Conservation (phyloP, 2,329 filamentous ascomycete genomes). For the Fusarium decemcellulare region DNA sequence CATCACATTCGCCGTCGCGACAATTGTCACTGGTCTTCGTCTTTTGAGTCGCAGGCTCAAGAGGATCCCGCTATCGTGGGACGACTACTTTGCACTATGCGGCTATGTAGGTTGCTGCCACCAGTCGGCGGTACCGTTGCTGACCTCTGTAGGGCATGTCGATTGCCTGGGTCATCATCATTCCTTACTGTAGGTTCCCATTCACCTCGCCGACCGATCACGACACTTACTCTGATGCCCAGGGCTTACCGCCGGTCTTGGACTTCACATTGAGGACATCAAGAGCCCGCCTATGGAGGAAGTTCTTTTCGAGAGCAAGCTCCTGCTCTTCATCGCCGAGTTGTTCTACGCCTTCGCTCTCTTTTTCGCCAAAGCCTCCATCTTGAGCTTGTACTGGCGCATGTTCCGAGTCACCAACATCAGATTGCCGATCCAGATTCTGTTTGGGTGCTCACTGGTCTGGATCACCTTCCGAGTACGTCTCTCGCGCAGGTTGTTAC, state of each 20-base stretch:
- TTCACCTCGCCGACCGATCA: not conserved
- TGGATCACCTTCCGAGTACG: slow-evolving; percentile 48
- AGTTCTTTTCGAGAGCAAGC: slow-evolving; percentile 17
- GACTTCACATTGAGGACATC: slow-evolving; percentile 37
- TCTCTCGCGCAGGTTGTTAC: fast-evolving
- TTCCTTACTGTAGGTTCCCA: slow-evolving; percentile 26
- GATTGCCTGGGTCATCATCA: slow-evolving; percentile 33
- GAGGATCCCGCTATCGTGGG: slow-evolving; percentile 36
- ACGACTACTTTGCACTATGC: slow-evolving; percentile 36
- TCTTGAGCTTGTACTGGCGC: slow-evolving; percentile 51
- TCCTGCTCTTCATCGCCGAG: slow-evolving; percentile 41
- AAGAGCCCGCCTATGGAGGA: slow-evolving; percentile 13
- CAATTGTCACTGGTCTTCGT: slow-evolving; percentile 23
- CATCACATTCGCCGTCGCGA: slow-evolving; percentile 32
- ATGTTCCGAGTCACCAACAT: slow-evolving; percentile 47
- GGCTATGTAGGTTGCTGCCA: slow-evolving; percentile 23
- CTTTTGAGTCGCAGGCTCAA: slow-evolving; percentile 33
- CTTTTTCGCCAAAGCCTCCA: slow-evolving; percentile 46
- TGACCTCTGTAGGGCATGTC: slow-evolving; percentile 17
- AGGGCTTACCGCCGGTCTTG: slow-evolving; percentile 38
- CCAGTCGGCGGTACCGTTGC: fast-evolving
- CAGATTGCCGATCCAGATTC: slow-evolving; percentile 45
- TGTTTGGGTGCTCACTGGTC: slow-evolving; percentile 38
- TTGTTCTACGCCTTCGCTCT: slow-evolving; percentile 47
- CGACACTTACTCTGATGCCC: slow-evolving; percentile 1